Percentiles rank a stretch among this genome's conserved stretches.
Evolutionary conservation across 257 asterid species (phyloP).

Genomic region (Solanum okadae): DNA sequence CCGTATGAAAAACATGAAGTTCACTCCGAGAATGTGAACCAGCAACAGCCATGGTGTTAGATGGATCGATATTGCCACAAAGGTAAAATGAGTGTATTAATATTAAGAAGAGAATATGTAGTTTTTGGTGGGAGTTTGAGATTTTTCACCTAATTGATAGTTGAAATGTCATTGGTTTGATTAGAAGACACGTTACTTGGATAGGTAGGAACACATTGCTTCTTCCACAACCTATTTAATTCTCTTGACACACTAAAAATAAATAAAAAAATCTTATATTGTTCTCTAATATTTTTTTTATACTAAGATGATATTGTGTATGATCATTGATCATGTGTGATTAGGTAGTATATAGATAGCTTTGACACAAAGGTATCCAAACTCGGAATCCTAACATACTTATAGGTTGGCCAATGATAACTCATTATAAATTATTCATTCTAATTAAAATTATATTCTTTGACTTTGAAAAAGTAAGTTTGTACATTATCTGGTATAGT

Average conservation of each 20-base stretch:
- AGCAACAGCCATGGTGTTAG: slow-evolving; percentile 37
- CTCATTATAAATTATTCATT: not conserved
- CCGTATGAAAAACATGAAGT: slow-evolving; percentile 25
- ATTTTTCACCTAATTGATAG: slow-evolving; percentile 38
- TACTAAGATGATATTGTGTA: not conserved
- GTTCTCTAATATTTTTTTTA: not conserved
- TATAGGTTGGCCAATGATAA: not conserved
- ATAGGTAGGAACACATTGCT: slow-evolving; percentile 30
- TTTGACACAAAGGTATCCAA: not conserved
- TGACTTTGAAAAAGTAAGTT: too few species aligned
- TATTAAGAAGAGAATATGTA: not conserved
- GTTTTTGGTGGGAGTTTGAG: not conserved
- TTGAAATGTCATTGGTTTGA: slow-evolving; percentile 62
- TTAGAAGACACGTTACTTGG: slow-evolving; percentile 51
- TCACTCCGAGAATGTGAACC: slow-evolving; percentile 43
- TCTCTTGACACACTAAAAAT: not conserved
- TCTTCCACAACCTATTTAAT: slow-evolving; percentile 17
- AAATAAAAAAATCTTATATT: not conserved
- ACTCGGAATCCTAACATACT: not conserved
- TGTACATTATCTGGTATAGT: too few species aligned
- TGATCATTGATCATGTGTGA: not conserved
- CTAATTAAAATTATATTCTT: not conserved
- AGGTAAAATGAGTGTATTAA: not conserved
- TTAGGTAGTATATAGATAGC: not conserved
- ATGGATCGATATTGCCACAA: not conserved